A percentile compares a stretch with the other conserved stretches of the same genome.
phyloP scores from a whole-genome alignment of 1,139 yeast species.

The Oligophagozyma castellii region DNA sequence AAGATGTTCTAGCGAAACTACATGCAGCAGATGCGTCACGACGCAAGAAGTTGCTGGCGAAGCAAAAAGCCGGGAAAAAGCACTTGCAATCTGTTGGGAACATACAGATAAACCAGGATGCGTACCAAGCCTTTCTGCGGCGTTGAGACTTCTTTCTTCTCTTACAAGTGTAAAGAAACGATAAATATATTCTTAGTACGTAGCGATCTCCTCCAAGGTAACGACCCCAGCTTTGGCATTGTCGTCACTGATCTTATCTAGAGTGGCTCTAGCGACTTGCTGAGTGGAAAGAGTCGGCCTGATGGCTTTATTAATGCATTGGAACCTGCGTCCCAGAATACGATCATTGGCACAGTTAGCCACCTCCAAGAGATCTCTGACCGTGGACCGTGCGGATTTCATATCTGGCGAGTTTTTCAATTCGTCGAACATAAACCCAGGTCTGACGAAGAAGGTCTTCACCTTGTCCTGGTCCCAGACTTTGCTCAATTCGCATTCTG shows the following conservation, averaged over 20 bases:
- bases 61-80: constrained; percentile 91
- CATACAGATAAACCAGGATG: constrained; percentile 69
- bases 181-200: background rate
- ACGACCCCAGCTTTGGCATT: constrained; percentile 47
- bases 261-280: constrained; percentile 46
- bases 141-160: constrained; percentile 6
- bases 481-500: constrained; percentile 43
- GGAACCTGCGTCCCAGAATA: constrained; percentile 22
- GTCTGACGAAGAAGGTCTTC: constrained; percentile 54
- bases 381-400: constrained; percentile 22
- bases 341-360: constrained; percentile 33
- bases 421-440: constrained; percentile 72
- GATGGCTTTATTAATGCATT: constrained; percentile 33
- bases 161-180: background rate
- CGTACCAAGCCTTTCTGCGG: constrained; percentile 57
- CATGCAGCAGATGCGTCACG: constrained; percentile 92
- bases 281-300: constrained; percentile 61
- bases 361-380: constrained; percentile 26
- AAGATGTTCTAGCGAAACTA: constrained; percentile 80
- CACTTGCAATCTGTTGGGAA: constrained; percentile 69
- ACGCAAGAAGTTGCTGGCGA: constrained; percentile 72
- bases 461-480: constrained; percentile 26
- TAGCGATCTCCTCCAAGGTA: constrained; percentile 36
- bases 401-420: constrained; percentile 15
- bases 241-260: constrained; percentile 40